Conservation (phyloP, 441 rosid species). For the Pelargonium citronellum region DNA sequence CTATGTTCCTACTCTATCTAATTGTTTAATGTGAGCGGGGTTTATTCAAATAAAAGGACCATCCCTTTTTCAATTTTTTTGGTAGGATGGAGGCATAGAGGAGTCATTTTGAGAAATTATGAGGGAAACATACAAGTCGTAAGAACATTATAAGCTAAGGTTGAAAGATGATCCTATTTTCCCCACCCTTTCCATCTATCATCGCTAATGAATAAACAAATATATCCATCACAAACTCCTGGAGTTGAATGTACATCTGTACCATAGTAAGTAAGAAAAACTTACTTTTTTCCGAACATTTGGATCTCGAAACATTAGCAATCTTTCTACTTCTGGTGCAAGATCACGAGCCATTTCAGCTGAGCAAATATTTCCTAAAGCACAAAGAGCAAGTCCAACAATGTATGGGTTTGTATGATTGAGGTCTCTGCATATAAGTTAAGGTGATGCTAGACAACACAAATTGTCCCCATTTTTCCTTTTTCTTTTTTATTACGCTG, state of each 20-base stretch:
- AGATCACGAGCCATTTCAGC: slow-evolving; percentile 99
- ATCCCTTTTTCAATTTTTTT: neutral
- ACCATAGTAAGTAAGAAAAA: slow-evolving; percentile 10
- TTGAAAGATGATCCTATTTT: neutral
- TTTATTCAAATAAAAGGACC: neutral
- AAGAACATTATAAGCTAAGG: neutral
- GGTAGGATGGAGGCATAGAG: neutral
- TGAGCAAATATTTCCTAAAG: slow-evolving; percentile 96
- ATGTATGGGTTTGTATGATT: slow-evolving; percentile 94
- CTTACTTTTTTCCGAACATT: slow-evolving; percentile 89
- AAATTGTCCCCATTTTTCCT: slow-evolving; percentile 9
- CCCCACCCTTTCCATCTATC: neutral
- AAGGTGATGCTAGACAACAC: slow-evolving; percentile 42
- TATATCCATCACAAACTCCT: neutral
- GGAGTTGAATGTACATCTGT: neutral
- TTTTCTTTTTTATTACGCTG: neutral
- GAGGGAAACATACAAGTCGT: neutral
- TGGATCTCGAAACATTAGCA: slow-evolving; percentile 97
- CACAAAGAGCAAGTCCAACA: slow-evolving; percentile 98
- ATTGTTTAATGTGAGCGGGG: neutral
- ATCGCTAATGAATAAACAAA: slow-evolving; percentile 2
- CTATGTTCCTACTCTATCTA: neutral
- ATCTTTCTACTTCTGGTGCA: slow-evolving; percentile 96
- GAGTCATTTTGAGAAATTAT: slow-evolving; percentile 4
- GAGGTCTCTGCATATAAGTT: slow-evolving; percentile 76